Base-by-base conservation (phyloP, 2,329 filamentous ascomycete genomes). In the Colletotrichum sp. region DNA sequence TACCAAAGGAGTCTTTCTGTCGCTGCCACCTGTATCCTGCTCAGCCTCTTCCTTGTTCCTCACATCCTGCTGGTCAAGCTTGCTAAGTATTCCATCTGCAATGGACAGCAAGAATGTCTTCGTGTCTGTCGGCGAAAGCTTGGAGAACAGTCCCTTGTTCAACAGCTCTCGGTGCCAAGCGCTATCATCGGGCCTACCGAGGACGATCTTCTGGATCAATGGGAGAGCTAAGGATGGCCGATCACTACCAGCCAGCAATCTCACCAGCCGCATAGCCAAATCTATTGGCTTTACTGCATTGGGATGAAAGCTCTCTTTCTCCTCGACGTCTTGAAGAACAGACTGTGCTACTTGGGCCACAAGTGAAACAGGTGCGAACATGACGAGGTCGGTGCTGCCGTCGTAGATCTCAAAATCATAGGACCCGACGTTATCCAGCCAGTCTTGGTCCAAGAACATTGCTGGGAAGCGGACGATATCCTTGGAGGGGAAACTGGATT, bases 131-230 rank as follows among this genome's bases (percentile, higher is more conserved):
- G 72, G 67, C 2, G 49, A 62, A 8, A 75, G 28, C 1, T 18
- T 32, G 49, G 71, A 66, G 34, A 75, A 71, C 1, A 75, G 36
- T 2, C 60, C 49, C 44, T 59, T 66, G 32, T 34, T 52, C 26
- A 75, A 24, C 9, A 75, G 68, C 32, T 59, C 13, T 15, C 72
- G 34, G 39, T 75, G 72, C 72, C 72, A 71, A 4, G 72, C 59
- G 49, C 72, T 75, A 15, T 75, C 60, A 3, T 63, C 13, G 3
- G 67, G 72, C 16, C 67, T 71, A 18, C 28, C 34, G 12, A 75
- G 60, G 24, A 75, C 24, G 30, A 71, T 30, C 16, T 71, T 60
- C 8, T 62, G 32, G 5, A 75, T 57, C 24, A 75, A 36, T 1
- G 72, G 67, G 34, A 66, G 64, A n/a, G 72, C 68, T 12, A 71